Evolutionary conservation across 345 rosid genomes (phyloP).

Genomic region (Euphorbia peplus): DNA sequence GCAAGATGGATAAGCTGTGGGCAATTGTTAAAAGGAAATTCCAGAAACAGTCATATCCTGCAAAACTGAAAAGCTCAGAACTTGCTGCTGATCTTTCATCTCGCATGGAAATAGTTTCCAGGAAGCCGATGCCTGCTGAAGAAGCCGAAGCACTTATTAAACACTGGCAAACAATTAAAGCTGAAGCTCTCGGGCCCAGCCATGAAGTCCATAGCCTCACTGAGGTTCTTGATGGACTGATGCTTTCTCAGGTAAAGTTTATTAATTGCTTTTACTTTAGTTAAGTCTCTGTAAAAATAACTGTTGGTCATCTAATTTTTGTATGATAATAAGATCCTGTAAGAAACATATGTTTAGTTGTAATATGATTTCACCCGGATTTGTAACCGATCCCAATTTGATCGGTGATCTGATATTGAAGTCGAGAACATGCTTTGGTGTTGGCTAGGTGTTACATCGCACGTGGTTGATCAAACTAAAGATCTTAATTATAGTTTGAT

Average conservation of each 20-base stretch:
- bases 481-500: not conserved
- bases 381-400: not conserved
- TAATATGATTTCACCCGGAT: not conserved
- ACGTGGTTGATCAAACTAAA: not conserved
- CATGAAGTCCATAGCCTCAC: slow-evolving; percentile 61
- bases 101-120: slow-evolving; percentile 31
- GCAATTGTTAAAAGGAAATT: slow-evolving; percentile 41
- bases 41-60: slow-evolving; percentile 33
- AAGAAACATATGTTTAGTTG: not conserved
- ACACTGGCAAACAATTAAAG: slow-evolving; percentile 89
- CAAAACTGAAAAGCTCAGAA: slow-evolving; percentile 30
- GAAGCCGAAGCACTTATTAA: slow-evolving; percentile 88
- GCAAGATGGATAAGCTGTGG: slow-evolving; percentile 48
- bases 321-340: not conserved
- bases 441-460: not conserved
- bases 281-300: not conserved
- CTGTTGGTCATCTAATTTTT: not conserved
- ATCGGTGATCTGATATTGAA: not conserved
- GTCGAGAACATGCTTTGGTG: not conserved
- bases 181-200: slow-evolving; percentile 83
- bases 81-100: slow-evolving; percentile 48
- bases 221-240: slow-evolving; percentile 80
- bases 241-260: slow-evolving; percentile 77
- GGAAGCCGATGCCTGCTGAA: slow-evolving; percentile 66
- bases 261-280: not conserved